Conservation (phyloP, 108 stramenopile species). For the Cyclotella kingstonii region DNA sequence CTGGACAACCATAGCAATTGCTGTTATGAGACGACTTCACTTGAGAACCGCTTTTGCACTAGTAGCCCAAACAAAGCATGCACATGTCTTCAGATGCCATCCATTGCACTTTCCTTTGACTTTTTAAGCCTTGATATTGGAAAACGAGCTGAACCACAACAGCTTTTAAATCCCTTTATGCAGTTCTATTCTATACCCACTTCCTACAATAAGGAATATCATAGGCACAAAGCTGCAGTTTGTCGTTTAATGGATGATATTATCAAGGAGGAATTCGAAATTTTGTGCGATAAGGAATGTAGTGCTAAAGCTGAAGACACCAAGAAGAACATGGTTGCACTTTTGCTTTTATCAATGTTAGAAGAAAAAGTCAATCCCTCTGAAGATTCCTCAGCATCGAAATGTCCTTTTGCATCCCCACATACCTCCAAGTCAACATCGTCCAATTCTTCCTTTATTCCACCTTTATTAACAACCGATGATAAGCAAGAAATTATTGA, state of each 20-base stretch:
- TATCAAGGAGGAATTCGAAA: slow-evolving; percentile 8
- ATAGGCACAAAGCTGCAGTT: slow-evolving; percentile 9
- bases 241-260: slow-evolving; percentile 9
- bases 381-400: neutral
- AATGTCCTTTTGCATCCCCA: neutral
- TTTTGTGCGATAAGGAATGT: neutral
- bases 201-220: slow-evolving; percentile 15
- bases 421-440: neutral
- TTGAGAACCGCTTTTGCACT: neutral
- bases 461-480: slow-evolving; percentile 1
- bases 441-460: neutral
- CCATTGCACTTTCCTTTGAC: slow-evolving; percentile 28
- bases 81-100: neutral
- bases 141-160: neutral
- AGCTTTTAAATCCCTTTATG: slow-evolving; percentile 17
- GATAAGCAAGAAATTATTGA: slow-evolving; percentile 7
- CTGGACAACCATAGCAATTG: neutral
- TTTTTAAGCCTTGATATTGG: slow-evolving; percentile 17
- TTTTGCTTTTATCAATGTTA: neutral
- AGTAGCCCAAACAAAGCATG: too few species aligned
- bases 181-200: slow-evolving; percentile 37
- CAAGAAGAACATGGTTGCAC: slow-evolving; percentile 7
- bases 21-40: neutral
- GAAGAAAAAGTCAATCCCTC: neutral
- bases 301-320: neutral